phyloP scores from a whole-genome alignment of 192 early-diverging fungal species.

The Gryganskiella cystojenkinii region DNA sequence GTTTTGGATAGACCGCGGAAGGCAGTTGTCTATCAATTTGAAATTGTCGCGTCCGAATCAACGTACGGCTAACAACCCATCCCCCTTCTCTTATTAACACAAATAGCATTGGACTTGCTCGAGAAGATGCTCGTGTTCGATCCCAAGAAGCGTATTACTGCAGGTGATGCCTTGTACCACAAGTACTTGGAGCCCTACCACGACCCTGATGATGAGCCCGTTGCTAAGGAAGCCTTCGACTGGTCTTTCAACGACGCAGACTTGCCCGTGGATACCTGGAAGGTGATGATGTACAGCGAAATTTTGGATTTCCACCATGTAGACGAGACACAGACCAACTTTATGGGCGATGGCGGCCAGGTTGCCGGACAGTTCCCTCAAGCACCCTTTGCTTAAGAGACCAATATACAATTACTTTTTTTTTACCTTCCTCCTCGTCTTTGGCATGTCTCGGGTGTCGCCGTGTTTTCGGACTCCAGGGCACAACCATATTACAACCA shows the following conservation, averaged over 20 bases:
- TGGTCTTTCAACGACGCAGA: slow-evolving; percentile 97
- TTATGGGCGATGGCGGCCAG: slow-evolving; percentile 22
- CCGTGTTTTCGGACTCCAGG: too few relatives aligned
- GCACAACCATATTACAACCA: background rate
- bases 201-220: slow-evolving; percentile 91
- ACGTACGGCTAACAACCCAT: background rate
- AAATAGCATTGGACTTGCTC: slow-evolving; percentile 84
- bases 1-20: too few relatives aligned
- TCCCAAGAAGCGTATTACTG: slow-evolving; percentile 89
- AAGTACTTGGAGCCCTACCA: slow-evolving; percentile 92
- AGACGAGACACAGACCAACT: slow-evolving; percentile 22
- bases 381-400: slow-evolving; percentile 15
- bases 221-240: slow-evolving; percentile 83
- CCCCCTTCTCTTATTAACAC: background rate
- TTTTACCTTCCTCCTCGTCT: too few relatives aligned
- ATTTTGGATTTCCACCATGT: slow-evolving; percentile 67
- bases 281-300: slow-evolving; percentile 90
- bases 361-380: too few relatives aligned
- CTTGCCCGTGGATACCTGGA: slow-evolving; percentile 88
- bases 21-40: too few relatives aligned
- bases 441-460: too few relatives aligned
- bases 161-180: slow-evolving; percentile 87
- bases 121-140: slow-evolving; percentile 95
- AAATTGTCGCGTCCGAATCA: background rate
- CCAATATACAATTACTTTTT: too few relatives aligned